Evolutionary conservation across 1,139 yeast genomes (phyloP).

Genomic region (Yamadazyma pseudoaaseri): DNA sequence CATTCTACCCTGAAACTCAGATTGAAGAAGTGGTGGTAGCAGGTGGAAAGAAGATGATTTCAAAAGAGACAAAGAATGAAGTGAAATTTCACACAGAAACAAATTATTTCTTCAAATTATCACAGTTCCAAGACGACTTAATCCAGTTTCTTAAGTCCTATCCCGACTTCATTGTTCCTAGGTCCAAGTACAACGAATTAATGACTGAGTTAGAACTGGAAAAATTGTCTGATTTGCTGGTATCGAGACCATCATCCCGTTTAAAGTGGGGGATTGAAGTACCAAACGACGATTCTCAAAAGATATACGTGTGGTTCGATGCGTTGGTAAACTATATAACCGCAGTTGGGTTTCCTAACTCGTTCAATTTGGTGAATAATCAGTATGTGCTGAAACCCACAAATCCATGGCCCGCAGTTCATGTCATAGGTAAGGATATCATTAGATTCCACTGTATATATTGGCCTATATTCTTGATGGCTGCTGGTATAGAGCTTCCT

Average conservation of each 20-base stretch:
- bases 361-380: constrained; percentile 6
- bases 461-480: constrained; percentile 93
- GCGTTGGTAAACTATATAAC: constrained; percentile 87
- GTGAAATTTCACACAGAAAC: constrained; percentile 77
- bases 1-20: constrained; percentile 85
- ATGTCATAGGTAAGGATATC: constrained; percentile 90
- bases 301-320: constrained; percentile 95
- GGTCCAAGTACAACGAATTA: constrained; percentile 52
- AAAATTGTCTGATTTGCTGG: constrained; percentile 64
- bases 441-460: constrained; percentile 83
- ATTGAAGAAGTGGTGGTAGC: constrained; percentile 46
- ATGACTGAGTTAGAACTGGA: constrained; percentile 54
- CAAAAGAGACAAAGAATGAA: constrained; percentile 74
- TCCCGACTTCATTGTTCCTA: constrained; percentile 66
- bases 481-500: constrained; percentile 73
- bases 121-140: constrained; percentile 56
- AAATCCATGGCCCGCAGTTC: constrained; percentile 63
- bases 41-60: constrained; percentile 39
- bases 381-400: neutral
- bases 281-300: constrained; percentile 76
- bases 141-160: constrained; percentile 47
- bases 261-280: constrained; percentile 90
- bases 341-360: constrained; percentile 60
- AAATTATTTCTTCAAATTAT: constrained; percentile 81
- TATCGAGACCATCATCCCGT: constrained; percentile 79